These are phyloP conservation scores for Rhodotorula graminis DNA, from an alignment of 768 basidiomycete genomes.

Conservation along the genomic window DNA sequence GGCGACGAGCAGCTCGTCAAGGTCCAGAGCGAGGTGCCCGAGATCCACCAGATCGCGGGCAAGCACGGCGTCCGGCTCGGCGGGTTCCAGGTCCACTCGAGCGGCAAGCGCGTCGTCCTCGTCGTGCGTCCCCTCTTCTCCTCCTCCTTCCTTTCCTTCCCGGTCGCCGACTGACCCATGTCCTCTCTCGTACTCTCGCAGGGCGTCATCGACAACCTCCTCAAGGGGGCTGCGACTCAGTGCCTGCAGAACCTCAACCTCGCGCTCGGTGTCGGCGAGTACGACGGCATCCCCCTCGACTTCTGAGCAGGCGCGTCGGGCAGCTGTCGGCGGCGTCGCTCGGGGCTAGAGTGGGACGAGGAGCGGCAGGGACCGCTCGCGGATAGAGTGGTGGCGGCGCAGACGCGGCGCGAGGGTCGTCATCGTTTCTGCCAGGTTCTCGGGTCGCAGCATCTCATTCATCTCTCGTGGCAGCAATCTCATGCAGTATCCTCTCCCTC, in stretches of 20 bases:
- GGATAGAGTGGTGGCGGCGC: no score
- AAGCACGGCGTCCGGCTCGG: conserved; percentile 87
- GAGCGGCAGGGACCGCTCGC: no score
- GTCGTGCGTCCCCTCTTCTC: conserved; percentile 58
- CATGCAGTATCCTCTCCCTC: no score
- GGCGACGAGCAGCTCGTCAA: conserved; percentile 65
- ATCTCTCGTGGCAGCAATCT: no score
- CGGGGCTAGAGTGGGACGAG: no score
- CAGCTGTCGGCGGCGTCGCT: no score
- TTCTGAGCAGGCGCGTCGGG: conserved; percentile 16
- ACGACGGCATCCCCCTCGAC: conserved; percentile 62
- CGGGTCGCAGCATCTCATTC: no score
- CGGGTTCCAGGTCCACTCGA: conserved; percentile 86
- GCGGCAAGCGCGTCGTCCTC: conserved; percentile 85
- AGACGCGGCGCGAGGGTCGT: no score
- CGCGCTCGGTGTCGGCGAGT: conserved; percentile 79
- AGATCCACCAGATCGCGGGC: conserved; percentile 66
- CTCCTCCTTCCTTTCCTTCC: background rate
- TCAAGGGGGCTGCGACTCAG: conserved; percentile 99
- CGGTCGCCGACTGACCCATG: background rate
- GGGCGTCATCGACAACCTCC: conserved; percentile 91
- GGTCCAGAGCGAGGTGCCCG: conserved; percentile 65
- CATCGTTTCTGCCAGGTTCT: no score
- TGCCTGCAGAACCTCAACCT: conserved; percentile 90
- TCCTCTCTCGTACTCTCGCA: conserved; percentile 45